Conservation (phyloP, 345 rosid species). For the Turritis glabra region DNA sequence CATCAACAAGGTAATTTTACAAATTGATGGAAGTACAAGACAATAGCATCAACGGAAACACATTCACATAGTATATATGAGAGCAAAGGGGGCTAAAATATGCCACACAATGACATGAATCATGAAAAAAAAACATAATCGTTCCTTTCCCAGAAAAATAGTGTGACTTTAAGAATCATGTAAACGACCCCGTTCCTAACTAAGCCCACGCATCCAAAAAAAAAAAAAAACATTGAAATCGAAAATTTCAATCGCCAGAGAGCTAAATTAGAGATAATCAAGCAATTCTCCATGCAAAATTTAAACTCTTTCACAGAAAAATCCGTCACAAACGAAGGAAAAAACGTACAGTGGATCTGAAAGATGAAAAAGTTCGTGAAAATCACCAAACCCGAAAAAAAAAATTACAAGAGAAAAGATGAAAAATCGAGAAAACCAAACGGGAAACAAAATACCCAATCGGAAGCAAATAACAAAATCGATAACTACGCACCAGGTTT, state of each 20-base stretch:
- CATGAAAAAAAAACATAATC: neutral
- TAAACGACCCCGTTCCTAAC: neutral
- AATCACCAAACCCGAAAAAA: neutral
- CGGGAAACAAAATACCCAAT: neutral
- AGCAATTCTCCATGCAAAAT: conserved; percentile 6
- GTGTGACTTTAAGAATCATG: neutral
- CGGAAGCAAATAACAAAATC: neutral
- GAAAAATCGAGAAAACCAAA: neutral
- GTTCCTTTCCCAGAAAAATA: neutral
- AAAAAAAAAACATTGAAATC: conserved; percentile 11
- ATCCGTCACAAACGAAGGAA: neutral
- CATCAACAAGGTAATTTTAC: neutral
- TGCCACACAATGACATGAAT: neutral
- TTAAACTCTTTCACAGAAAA: neutral
- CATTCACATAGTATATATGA: neutral
- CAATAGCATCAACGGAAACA: neutral
- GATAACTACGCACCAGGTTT: conserved; percentile 16
- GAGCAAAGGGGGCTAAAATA: neutral
- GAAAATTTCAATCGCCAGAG: neutral
- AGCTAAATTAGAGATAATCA: neutral
- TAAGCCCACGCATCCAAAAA: neutral
- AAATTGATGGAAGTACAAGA: neutral
- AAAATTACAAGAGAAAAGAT: neutral
- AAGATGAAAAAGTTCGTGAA: conserved; percentile 8
- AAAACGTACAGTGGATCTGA: conserved; percentile 18